Base-by-base conservation (phyloP, 257 asterid species). In the Thymus mandschuricus region DNA sequence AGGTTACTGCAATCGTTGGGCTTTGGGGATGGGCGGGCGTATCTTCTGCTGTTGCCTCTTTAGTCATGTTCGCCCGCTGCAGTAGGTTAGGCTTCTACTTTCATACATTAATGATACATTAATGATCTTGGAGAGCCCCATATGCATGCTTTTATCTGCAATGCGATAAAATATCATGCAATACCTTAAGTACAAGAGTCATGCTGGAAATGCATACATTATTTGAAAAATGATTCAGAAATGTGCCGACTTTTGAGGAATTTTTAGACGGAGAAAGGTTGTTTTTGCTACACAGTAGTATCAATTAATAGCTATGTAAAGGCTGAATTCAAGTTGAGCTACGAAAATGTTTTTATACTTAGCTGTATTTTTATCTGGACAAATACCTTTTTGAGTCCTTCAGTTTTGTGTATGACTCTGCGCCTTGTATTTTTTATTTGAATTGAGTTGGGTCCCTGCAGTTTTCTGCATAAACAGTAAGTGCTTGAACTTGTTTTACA, bases 1-100 rank as follows among this genome's bases (percentile, higher is more conserved):
- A 83, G 85, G 83, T 92, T 58, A 94, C 99, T 76, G 99, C 99
- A 60, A 75, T 79, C 75, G 92, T 88, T 76, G 99, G 86, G 76
- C 93, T 94, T 80, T 94, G 98, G 98, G 96, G 97, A 55, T 94
- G 98, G 99, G 78, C 85, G 27, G 92, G 73, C 15, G 91, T 89
- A 81, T 89, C 96, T 72, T 70, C 88, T 63, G 90, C 88, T 70
- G 80, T 94, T 82, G 90, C 74, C 55, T 80, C 98, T 15, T 84
- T 94, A 66, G 55, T 94, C 72, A 86, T 89, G 97, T 75, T 91
- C 29, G 81, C 72, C 57, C 97, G 86, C 40, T 89, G 96, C 84
- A 86, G 95, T 74, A 91, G 99, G 97, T 91, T 57, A 84, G 69
- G 63, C 67, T 49, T 80, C 71, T 71, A 60, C 51, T 72, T 51